Conservation (phyloP, 2,329 filamentous ascomycete species). For the Colletotrichum sp. region DNA sequence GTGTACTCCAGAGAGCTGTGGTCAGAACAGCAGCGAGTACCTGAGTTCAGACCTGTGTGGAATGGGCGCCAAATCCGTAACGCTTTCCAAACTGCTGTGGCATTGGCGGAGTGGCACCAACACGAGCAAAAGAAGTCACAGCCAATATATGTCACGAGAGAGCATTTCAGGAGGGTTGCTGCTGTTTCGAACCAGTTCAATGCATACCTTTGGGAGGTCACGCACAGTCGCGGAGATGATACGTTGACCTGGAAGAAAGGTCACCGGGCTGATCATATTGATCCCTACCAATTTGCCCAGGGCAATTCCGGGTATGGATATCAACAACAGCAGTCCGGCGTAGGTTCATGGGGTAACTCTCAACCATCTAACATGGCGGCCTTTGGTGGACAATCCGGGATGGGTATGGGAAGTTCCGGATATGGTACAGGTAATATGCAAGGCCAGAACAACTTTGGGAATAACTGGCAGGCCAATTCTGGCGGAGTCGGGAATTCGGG, state of each 20-base stretch:
- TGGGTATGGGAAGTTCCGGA: neutral
- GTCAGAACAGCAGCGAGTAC: neutral
- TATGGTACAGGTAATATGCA: neutral
- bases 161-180: conserved; percentile 21
- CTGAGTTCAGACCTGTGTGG: conserved; percentile 40
- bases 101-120: conserved; percentile 41
- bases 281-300: neutral
- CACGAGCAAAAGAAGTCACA: conserved; percentile 13
- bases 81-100: conserved; percentile 48
- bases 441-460: neutral
- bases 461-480: neutral
- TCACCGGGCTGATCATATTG: neutral
- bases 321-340: neutral
- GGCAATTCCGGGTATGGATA: neutral
- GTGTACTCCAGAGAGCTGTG: neutral
- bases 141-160: conserved; percentile 16
- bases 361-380: neutral
- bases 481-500: no score
- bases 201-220: conserved; percentile 16
- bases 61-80: conserved; percentile 48
- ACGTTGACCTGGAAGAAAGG: neutral
- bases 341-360: neutral
- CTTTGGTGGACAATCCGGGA: neutral
- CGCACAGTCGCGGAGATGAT: neutral
- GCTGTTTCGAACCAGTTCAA: conserved; percentile 24